Percentiles rank a stretch among this genome's conserved stretches.
Evolutionary conservation across 2,329 filamentous ascomycete genomes (phyloP).

Genomic region (Beauveria sp.): DNA sequence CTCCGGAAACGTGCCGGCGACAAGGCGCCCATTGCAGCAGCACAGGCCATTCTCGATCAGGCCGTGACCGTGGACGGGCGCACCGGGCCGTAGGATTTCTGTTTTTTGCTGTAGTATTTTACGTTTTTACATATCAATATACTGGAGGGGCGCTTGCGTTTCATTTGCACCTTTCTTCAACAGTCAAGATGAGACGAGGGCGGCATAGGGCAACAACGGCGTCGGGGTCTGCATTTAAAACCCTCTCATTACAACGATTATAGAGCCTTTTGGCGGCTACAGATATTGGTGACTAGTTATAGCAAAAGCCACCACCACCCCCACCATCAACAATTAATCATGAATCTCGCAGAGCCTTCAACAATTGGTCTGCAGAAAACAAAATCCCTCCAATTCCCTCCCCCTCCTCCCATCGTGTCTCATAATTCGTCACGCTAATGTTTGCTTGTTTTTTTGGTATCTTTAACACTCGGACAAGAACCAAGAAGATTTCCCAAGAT

Average conservation of each 20-base stretch:
- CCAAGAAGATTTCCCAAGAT: background rate
- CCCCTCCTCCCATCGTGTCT: background rate
- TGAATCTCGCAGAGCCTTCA: background rate
- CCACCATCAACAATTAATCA: background rate
- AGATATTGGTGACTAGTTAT: no score
- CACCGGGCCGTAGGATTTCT: conserved; percentile 1
- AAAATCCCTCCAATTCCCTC: background rate
- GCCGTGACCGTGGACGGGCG: conserved; percentile 31
- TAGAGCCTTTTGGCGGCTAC: background rate
- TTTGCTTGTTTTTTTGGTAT: background rate
- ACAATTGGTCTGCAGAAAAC: background rate
- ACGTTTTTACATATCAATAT: background rate
- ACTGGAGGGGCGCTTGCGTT: background rate
- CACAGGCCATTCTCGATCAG: conserved; percentile 29
- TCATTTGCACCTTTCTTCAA: background rate
- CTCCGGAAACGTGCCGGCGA: conserved; percentile 67
- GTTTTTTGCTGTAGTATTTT: background rate
- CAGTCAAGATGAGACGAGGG: background rate
- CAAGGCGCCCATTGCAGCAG: conserved; percentile 24
- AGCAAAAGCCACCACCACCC: background rate
- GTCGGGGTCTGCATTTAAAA: background rate
- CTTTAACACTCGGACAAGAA: background rate
- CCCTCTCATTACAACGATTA: background rate
- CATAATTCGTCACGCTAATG: background rate
- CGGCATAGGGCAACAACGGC: background rate